phyloP scores from a whole-genome alignment of 2,329 filamentous ascomycete species.

The Apiospora phragmitis region DNA sequence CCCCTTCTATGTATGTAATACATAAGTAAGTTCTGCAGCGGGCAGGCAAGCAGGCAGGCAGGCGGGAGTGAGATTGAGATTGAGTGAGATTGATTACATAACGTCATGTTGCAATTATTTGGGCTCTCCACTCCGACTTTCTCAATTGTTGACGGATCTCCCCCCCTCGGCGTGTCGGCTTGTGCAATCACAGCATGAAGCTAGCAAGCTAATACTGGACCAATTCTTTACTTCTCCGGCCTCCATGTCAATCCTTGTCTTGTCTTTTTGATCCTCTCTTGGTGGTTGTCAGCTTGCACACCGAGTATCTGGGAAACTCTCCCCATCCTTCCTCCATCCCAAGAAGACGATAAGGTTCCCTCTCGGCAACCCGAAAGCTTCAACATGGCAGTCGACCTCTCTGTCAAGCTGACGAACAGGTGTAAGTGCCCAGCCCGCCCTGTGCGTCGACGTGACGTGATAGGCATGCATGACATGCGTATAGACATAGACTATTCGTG shows the following conservation, averaged over 20 bases:
- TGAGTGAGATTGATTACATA: neutral
- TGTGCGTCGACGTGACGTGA: neutral
- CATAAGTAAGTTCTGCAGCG: neutral
- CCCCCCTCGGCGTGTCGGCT: no score
- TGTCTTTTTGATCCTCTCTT: neutral
- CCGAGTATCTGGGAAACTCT: neutral
- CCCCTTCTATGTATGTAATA: neutral
- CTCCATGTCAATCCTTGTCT: neutral
- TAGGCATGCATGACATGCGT: neutral
- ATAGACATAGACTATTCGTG: neutral
- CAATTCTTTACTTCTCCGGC: neutral
- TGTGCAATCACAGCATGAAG: neutral
- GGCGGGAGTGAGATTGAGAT: neutral
- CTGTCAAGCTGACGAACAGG: constrained; percentile 10
- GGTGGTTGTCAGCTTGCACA: neutral
- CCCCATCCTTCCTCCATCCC: neutral
- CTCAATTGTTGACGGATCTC: neutral
- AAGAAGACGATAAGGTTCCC: neutral
- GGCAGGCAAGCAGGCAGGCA: no score
- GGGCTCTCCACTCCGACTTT: neutral
- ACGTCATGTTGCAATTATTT: neutral
- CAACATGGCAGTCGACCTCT: constrained; percentile 12
- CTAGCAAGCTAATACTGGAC: neutral
- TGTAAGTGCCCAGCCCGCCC: neutral
- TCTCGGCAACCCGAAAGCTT: neutral